Conservation (phyloP, 768 basidiomycete genomes). For the Auriscalpium microsporum region DNA sequence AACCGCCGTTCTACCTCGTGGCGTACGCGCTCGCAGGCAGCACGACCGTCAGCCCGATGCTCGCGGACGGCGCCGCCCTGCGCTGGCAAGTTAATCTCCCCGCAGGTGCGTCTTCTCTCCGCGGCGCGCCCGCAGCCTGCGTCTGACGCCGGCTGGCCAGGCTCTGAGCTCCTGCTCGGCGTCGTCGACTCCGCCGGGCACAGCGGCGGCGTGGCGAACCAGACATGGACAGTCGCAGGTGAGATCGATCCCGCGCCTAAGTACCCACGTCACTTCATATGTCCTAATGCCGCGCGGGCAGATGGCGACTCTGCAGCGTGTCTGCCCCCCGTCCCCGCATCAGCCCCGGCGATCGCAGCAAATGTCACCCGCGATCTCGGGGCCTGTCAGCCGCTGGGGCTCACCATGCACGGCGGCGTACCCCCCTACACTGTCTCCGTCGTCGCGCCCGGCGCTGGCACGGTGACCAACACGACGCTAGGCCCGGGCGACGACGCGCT, state of each 20-base stretch:
- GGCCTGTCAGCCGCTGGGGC: conserved; percentile 41
- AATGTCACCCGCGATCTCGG: conserved; percentile 31
- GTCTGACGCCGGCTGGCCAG: conserved; percentile 20
- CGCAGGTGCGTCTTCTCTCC: conserved; percentile 26
- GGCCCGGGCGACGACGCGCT: conserved; percentile 28
- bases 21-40: conserved; percentile 30
- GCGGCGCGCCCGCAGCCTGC: background rate
- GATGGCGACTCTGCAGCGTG: conserved; percentile 25
- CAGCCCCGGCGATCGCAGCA: conserved; percentile 27
- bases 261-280: conserved; percentile 6
- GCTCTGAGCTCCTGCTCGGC: conserved; percentile 33
- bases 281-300: conserved; percentile 1
- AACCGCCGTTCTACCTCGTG: conserved; percentile 35
- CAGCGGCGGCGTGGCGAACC: conserved; percentile 32
- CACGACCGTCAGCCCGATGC: conserved; percentile 28
- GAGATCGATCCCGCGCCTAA: conserved; percentile 8
- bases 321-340: conserved; percentile 12
- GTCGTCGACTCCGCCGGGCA: conserved; percentile 37
- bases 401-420: conserved; percentile 34
- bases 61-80: conserved; percentile 24
- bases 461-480: conserved; percentile 34
- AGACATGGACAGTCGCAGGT: conserved; percentile 31
- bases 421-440: conserved; percentile 39
- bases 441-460: conserved; percentile 26
- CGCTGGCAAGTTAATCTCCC: conserved; percentile 32